These are phyloP conservation scores for Globisporangium carolinianum DNA, from an alignment of 352 stramenopile genomes.

Conservation along the genomic window DNA sequence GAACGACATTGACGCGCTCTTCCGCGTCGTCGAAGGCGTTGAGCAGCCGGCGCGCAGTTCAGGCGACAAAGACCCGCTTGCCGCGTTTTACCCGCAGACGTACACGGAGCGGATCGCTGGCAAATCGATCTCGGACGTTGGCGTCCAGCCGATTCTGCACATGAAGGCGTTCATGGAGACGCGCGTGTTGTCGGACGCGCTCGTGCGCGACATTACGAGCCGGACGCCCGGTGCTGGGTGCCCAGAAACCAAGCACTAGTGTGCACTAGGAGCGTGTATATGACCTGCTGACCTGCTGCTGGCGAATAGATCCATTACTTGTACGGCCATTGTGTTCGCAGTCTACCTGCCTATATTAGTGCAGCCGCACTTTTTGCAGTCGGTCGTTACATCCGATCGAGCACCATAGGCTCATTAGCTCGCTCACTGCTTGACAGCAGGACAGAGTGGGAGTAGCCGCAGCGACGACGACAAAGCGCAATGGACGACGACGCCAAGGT, in stretches of 20 bases:
- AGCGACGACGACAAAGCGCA: not conserved
- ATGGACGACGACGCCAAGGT: not conserved
- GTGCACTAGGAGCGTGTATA: not conserved
- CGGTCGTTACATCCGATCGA: too few species aligned
- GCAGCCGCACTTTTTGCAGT: too few species aligned
- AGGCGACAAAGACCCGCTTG: slow-evolving; percentile 43
- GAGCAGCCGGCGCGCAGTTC: slow-evolving; percentile 16
- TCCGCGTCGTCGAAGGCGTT: slow-evolving; percentile 83
- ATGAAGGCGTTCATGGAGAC: slow-evolving; percentile 96
- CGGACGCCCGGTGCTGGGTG: slow-evolving; percentile 49
- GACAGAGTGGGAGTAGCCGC: too few species aligned
- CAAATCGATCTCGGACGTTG: slow-evolving; percentile 88
- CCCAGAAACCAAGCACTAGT: slow-evolving; percentile 24
- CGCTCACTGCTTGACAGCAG: too few species aligned
- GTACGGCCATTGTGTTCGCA: too few species aligned
- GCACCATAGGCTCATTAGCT: too few species aligned
- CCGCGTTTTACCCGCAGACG: slow-evolving; percentile 90
- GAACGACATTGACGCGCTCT: slow-evolving; percentile 97
- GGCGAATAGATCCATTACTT: too few species aligned
- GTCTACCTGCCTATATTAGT: too few species aligned
- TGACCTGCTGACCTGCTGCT: not conserved
- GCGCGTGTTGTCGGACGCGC: slow-evolving; percentile 67
- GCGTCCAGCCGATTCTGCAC: slow-evolving; percentile 94
- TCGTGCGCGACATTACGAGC: slow-evolving; percentile 84
- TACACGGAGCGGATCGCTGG: slow-evolving; percentile 88